Conservation (phyloP, 2,329 filamentous ascomycete species). For the Colletotrichum euphorbiae region DNA sequence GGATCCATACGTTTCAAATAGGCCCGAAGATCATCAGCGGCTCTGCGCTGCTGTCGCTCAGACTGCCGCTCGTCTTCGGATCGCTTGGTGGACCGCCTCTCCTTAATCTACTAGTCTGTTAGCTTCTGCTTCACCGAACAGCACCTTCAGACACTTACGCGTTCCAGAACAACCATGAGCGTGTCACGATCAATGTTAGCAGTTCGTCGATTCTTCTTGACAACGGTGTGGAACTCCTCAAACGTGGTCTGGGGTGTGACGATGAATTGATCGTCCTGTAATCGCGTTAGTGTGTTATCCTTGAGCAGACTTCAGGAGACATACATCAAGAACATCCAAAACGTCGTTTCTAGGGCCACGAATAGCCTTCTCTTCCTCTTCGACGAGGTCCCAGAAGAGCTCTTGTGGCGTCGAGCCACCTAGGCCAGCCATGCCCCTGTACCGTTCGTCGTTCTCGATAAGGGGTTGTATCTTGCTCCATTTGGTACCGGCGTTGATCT, state of each 20-base stretch:
- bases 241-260: constrained; percentile 87
- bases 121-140: neutral
- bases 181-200: constrained; percentile 86
- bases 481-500: constrained; percentile 89
- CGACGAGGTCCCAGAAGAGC: constrained; percentile 94
- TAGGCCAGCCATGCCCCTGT: constrained; percentile 85
- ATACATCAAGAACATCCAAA: constrained; percentile 87
- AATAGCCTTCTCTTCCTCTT: constrained; percentile 91
- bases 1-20: constrained; percentile 92
- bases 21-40: constrained; percentile 85
- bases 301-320: constrained; percentile 47
- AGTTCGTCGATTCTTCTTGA: constrained; percentile 89
- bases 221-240: constrained; percentile 85
- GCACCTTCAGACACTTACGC: constrained; percentile 60
- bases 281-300: constrained; percentile 51
- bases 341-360: constrained; percentile 85
- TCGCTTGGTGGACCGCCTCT: constrained; percentile 81
- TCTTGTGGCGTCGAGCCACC: constrained; percentile 87
- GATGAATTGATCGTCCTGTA: constrained; percentile 89
- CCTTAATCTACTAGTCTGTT: constrained; percentile 71
- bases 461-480: constrained; percentile 85
- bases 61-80: constrained; percentile 86
- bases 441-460: constrained; percentile 84
- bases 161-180: constrained; percentile 84
- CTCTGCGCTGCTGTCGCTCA: constrained; percentile 87